phyloP scores from a whole-genome alignment of 192 early-diverging fungal genomes.

The Coemansia sp. region DNA sequence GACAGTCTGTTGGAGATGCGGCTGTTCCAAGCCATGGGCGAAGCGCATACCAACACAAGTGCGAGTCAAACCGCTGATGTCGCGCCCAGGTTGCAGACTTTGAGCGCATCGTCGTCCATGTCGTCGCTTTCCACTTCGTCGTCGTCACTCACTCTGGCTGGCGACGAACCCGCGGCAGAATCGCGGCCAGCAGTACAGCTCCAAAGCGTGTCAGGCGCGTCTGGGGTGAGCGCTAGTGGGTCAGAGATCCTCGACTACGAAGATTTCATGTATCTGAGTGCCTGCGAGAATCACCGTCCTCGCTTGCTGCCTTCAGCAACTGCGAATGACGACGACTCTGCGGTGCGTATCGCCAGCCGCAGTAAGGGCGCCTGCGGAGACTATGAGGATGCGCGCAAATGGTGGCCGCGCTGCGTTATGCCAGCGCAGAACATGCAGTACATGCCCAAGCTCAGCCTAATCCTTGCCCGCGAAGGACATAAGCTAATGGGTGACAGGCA shows the following conservation, averaged over 20 bases:
- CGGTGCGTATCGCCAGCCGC: background rate
- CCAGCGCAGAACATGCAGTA: slow-evolving; percentile 55
- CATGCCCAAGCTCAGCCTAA: slow-evolving; percentile 45
- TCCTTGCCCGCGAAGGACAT: slow-evolving; percentile 1
- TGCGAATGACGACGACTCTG: background rate
- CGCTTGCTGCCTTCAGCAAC: background rate
- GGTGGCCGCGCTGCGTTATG: slow-evolving; percentile 47
- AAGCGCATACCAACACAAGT: background rate
- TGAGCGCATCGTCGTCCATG: slow-evolving; percentile 8
- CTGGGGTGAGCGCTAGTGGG: background rate
- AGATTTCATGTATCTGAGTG: slow-evolving; percentile 40
- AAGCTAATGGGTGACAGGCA: slow-evolving; percentile 5
- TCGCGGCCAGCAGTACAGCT: background rate
- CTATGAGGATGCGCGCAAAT: slow-evolving; percentile 22
- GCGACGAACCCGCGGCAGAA: background rate
- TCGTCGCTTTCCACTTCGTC: slow-evolving; percentile 12
- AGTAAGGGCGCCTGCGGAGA: background rate
- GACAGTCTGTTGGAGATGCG: slow-evolving; percentile 8
- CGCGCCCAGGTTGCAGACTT: background rate
- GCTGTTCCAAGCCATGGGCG: background rate
- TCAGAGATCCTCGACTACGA: slow-evolving; percentile 29
- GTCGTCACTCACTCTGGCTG: slow-evolving; percentile 33
- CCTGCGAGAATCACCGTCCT: slow-evolving; percentile 13
- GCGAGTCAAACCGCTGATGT: background rate
- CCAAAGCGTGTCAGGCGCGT: background rate